Percentiles rank a stretch among this genome's conserved stretches.
Conservation (phyloP, 2,329 filamentous ascomycete genomes). For the Drechslerella coelobrocha region DNA sequence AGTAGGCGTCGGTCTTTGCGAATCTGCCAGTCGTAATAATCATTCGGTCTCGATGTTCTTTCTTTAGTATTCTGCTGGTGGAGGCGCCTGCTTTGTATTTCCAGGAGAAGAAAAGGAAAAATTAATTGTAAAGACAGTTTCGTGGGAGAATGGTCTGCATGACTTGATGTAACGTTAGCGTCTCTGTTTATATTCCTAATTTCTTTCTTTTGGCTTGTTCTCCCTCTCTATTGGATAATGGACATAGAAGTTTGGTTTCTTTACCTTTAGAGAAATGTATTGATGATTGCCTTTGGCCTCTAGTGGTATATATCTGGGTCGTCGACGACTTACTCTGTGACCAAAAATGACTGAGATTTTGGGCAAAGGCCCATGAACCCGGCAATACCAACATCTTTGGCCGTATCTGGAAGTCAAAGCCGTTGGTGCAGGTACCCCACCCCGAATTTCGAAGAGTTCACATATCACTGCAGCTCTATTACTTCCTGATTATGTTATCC, state of each 20-base stretch:
- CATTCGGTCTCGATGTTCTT: constrained; percentile 14
- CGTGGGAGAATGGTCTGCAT: constrained; percentile 45
- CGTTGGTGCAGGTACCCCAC: constrained; percentile 25
- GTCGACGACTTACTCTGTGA: constrained; percentile 12
- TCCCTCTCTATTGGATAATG: constrained; percentile 12
- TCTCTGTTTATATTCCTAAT: constrained; percentile 45
- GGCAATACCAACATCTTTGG: constrained; percentile 30
- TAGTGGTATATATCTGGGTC: constrained; percentile 2
- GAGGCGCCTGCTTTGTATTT: constrained; percentile 41
- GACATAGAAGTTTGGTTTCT: constrained; percentile 43
- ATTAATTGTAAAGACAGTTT: constrained; percentile 35
- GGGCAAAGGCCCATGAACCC: constrained; percentile 23
- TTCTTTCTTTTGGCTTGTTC: constrained; percentile 4
- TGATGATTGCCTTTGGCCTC: constrained; percentile 4
- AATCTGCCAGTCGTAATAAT: not conserved
- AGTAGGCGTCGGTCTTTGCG: constrained; percentile 27
- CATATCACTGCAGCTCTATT: constrained; percentile 10
- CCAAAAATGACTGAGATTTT: constrained; percentile 14
- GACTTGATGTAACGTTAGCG: constrained; percentile 50
- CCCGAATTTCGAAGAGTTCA: constrained; percentile 12
- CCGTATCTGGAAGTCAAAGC: constrained; percentile 46
- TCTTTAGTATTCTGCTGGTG: constrained; percentile 40
- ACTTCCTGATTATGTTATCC: constrained; percentile 6
- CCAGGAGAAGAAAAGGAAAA: constrained; percentile 31
- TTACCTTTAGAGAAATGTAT: constrained; percentile 15